Base-by-base conservation (phyloP, 2,329 filamentous ascomycete genomes). In the Pseudocercospora crystallina region DNA sequence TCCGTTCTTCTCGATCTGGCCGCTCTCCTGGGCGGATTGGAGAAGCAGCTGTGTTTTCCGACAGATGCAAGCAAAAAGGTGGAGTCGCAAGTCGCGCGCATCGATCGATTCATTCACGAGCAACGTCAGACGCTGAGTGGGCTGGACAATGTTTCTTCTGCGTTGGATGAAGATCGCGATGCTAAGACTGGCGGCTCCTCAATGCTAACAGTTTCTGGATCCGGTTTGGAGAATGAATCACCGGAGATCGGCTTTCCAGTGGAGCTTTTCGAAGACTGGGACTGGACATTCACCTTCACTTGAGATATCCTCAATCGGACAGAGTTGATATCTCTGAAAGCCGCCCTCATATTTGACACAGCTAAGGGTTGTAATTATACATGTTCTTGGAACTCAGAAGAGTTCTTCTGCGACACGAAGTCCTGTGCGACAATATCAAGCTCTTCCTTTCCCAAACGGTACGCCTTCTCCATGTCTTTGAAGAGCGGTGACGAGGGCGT, bases 391-490 rank as follows among this genome's bases (percentile, higher is more conserved):
- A 40, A 14, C 15, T 40, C n/a, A n/a, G 37, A 40, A 9, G 37
- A 40, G 20, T 15, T 14, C 37, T 40, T 40, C 29, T 40, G 15
- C 11, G 29, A 15, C 4, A 12, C 42, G 10, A 34, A 13, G n/a
- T 34, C 42, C 8, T 44, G 29, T 30, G 13, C 42, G 34, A 44
- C 42, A 11, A 13, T 9, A 13, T 31, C 20, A 30, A 39, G 12
- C 11, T 31, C 13, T 33, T 47, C 34, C 10, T 30, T 40, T 26
- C 12, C 17, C 14, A 29, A 10, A n/a, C 26, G 14, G 20, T 74
- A 75, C 5, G 69, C 68, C 36, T 65, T 56, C 53, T 76, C 73
- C 75, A 78, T 78, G 15, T 73, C 66, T 67, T 70, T 71, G 44
- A 61, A 68, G 50, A 77, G 76, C 8, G 74, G 69, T 53, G 71